phyloP scores from a whole-genome alignment of 2,329 filamentous ascomycete species.

The Aspergillus pseudoviridinutans region DNA sequence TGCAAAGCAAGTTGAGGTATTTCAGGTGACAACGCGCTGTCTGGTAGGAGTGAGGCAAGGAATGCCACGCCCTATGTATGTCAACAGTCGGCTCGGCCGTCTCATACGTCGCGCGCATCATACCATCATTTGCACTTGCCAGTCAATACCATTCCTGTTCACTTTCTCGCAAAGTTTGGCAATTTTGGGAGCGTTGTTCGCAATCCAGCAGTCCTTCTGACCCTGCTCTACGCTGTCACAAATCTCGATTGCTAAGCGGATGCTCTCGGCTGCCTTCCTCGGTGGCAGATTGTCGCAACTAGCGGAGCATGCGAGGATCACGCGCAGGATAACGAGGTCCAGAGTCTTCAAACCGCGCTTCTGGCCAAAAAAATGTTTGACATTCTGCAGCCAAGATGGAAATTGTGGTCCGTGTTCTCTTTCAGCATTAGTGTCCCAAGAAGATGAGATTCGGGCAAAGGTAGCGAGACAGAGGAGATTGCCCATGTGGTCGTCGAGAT shows the following conservation, averaged over 20 bases:
- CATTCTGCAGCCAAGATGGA: conserved; percentile 32
- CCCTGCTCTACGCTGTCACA: conserved; percentile 29
- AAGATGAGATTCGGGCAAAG: conserved; percentile 32
- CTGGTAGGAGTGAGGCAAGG: conserved; percentile 25
- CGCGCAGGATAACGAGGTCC: conserved; percentile 39
- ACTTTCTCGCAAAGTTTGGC: conserved; percentile 39
- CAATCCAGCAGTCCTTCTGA: conserved; percentile 34
- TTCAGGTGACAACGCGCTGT: conserved; percentile 20
- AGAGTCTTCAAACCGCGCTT: conserved; percentile 39
- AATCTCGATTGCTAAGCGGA: conserved; percentile 35
- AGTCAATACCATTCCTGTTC: conserved; percentile 23
- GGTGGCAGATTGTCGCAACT: conserved; percentile 26
- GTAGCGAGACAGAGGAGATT: conserved; percentile 41
- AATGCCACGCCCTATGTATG: conserved; percentile 28
- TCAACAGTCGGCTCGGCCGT: not conserved
- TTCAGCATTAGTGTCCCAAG: conserved; percentile 4
- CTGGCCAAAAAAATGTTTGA: conserved; percentile 37
- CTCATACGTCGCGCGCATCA: not conserved
- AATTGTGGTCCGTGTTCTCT: conserved; percentile 14
- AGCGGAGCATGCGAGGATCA: conserved; percentile 38
- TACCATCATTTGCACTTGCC: conserved; percentile 34
- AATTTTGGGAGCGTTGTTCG: conserved; percentile 29
- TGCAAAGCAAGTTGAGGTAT: conserved; percentile 23
- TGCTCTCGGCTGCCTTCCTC: conserved; percentile 29
- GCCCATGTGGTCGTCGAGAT: conserved; percentile 37